A percentile compares a stretch with the other conserved stretches of the same genome.
These are phyloP conservation scores for Fusarium lyarnte DNA, from an alignment of 2,329 filamentous ascomycete species.

Conservation along the genomic window DNA sequence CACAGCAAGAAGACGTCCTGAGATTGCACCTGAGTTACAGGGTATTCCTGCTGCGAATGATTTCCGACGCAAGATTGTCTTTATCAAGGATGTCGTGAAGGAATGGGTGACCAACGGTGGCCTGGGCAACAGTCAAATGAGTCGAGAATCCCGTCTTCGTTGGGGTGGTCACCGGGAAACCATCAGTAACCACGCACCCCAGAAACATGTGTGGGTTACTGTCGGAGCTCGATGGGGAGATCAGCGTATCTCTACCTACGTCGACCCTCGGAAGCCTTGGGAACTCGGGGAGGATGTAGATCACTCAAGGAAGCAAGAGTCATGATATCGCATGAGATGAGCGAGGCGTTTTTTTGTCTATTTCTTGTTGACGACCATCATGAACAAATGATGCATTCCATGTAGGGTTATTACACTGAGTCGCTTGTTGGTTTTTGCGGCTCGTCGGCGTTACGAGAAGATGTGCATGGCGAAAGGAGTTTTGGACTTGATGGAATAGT, in stretches of 20 bases:
- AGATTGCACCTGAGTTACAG: conserved; percentile 69
- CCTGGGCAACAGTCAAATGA: conserved; percentile 73
- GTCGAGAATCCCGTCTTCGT: conserved; percentile 61
- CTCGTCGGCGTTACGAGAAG: conserved; percentile 34
- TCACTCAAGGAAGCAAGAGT: conserved; percentile 42
- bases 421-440: conserved; percentile 29
- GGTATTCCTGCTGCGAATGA: conserved; percentile 76
- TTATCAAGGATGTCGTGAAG: conserved; percentile 72
- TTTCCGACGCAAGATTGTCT: conserved; percentile 77
- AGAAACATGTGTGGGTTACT: conserved; percentile 75
- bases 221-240: conserved; percentile 72
- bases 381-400: conserved; percentile 43
- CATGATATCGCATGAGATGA: conserved; percentile 19
- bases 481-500: conserved; percentile 2
- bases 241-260: conserved; percentile 62
- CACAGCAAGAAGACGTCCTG: conserved; percentile 64
- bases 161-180: conserved; percentile 69
- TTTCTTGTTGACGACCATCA: conserved; percentile 37
- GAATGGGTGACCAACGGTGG: conserved; percentile 78
- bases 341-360: conserved; percentile 39
- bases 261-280: conserved; percentile 64
- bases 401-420: conserved; percentile 34
- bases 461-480: conserved; percentile 39
- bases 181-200: conserved; percentile 58
- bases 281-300: conserved; percentile 66